phyloP scores from a whole-genome alignment of 1,284 basidiomycete genomes.

The Amylostereum chailletii region DNA sequence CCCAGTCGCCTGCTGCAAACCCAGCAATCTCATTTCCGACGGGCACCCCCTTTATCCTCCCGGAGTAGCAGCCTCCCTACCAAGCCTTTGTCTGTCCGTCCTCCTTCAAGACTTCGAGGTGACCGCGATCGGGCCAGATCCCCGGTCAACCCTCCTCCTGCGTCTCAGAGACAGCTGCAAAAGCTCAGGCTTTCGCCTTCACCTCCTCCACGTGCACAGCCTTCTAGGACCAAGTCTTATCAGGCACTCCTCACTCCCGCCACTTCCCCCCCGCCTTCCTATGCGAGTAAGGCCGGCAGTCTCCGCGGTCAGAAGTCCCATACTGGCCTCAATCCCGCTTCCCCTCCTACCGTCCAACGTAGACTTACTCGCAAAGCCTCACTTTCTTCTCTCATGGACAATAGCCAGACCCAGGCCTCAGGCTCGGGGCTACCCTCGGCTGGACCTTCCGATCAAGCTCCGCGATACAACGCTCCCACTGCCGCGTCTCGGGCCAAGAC shows the following conservation, averaged over 20 bases:
- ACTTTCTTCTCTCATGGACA: conserved; percentile 62
- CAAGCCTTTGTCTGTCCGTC: conserved; percentile 39
- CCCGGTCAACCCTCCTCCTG: conserved; percentile 54
- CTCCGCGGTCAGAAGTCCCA: conserved; percentile 76
- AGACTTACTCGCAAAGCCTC: conserved; percentile 68
- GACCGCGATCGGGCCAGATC: conserved; percentile 54
- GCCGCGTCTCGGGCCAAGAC: conserved; percentile 70
- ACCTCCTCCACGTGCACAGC: conserved; percentile 34
- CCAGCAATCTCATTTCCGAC: conserved; percentile 36
- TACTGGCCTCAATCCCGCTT: conserved; percentile 64
- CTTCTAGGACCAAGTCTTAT: conserved; percentile 48
- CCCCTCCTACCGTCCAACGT: conserved; percentile 49
- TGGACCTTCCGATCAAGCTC: conserved; percentile 27
- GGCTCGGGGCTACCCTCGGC: conserved; percentile 36
- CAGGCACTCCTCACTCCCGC: conserved; percentile 43
- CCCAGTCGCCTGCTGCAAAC: conserved; percentile 59
- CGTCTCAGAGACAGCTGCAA: conserved; percentile 58
- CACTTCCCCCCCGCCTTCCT: conserved; percentile 41
- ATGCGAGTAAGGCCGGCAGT: conserved; percentile 58
- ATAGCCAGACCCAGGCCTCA: conserved; percentile 44
- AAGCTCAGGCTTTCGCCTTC: conserved; percentile 59
- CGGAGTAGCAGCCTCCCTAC: conserved; percentile 45
- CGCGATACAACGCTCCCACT: conserved; percentile 66
- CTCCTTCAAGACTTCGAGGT: conserved; percentile 48
- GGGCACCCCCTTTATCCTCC: conserved; percentile 21